Evolutionary conservation across 2,329 filamentous ascomycete species (phyloP), one percentile per base, ranked within the genome.

Genomic region (Nannizzia gypsea): DNA sequence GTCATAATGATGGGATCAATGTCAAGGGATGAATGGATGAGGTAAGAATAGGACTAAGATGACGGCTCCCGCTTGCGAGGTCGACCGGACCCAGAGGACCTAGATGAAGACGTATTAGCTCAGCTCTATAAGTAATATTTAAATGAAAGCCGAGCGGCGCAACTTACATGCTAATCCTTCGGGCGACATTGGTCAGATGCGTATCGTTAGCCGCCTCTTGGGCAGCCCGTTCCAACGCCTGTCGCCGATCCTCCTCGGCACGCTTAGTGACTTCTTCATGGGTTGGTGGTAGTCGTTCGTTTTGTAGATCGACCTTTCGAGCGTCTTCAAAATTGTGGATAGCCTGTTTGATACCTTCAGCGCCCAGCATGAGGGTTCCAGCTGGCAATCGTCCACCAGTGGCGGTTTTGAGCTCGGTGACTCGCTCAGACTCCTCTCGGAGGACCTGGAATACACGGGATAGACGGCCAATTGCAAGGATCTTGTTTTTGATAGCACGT

Each of bases 401-500:
- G 50, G 91, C 92, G 52, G 92, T 97, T 83, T 99, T 99, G 73
- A 99, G 84, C 75, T 99, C 93, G 42, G 92, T 96, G 60, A 99
- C 91, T 68, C 88, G 85, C 79, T 99, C 93, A 1, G 91, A 95
- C 76, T 99, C 93, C 76, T 99, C 93, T 69, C 93, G 90, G 67
- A 99, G 77, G 57, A 99, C 93, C 73, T 99, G 93, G 86, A 99
- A 99, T 63, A 99, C 93, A 68, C 93, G 89, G 40, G 93, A 97
- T 65, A 99, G 81, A 67, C 93, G 89, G 31, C 93, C 93, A 69
- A 99, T 99, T 62, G 93, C 93, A 67, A 99, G 79, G 70, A 99
- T 97, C 81, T 99, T 99, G 85, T 99, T 99, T 82, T 97, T 97
- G 82, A 99, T 96, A 2, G 91, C 91, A 52, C 91, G 86, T 69